These are phyloP conservation scores for Hysterium pulicare DNA, from an alignment of 2,329 filamentous ascomycete genomes.

Conservation along the genomic window DNA sequence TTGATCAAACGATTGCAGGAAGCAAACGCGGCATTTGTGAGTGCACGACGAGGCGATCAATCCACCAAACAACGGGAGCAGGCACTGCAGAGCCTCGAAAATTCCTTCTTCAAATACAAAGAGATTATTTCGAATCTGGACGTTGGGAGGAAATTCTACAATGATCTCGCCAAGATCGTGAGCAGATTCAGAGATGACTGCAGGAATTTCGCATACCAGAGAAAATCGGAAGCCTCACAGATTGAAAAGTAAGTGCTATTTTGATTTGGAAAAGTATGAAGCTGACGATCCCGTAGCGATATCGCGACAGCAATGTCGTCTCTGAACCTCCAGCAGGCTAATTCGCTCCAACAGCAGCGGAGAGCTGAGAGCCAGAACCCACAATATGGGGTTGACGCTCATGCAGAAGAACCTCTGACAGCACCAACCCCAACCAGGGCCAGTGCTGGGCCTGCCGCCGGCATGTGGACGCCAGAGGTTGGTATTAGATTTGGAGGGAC, in stretches of 20 bases:
- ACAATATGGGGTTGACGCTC: conserved; percentile 50
- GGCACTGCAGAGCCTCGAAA: conserved; percentile 82
- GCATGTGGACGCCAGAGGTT: conserved; percentile 76
- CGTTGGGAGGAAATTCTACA: conserved; percentile 92
- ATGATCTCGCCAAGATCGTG: conserved; percentile 86
- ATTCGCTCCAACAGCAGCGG: conserved; percentile 44
- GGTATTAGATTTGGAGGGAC: conserved; percentile 70
- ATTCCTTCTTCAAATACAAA: conserved; percentile 93
- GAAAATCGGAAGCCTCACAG: conserved; percentile 74
- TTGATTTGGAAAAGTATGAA: neutral
- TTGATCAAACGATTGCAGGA: conserved; percentile 67
- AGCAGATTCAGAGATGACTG: conserved; percentile 79
- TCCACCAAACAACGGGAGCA: conserved; percentile 73
- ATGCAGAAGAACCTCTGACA: conserved; percentile 55
- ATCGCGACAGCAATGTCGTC: conserved; percentile 59
- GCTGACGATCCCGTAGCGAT: conserved; percentile 42
- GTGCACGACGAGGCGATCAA: conserved; percentile 65
- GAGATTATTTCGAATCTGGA: conserved; percentile 91
- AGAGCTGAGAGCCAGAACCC: conserved; percentile 55
- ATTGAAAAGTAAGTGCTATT: conserved; percentile 64
- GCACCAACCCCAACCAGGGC: conserved; percentile 41
- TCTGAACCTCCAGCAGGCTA: conserved; percentile 50
- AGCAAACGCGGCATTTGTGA: conserved; percentile 74
- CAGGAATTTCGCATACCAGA: conserved; percentile 72
- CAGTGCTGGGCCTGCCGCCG: conserved; percentile 38